Conservation (phyloP, 768 basidiomycete species). For the Nidularia sp. region DNA sequence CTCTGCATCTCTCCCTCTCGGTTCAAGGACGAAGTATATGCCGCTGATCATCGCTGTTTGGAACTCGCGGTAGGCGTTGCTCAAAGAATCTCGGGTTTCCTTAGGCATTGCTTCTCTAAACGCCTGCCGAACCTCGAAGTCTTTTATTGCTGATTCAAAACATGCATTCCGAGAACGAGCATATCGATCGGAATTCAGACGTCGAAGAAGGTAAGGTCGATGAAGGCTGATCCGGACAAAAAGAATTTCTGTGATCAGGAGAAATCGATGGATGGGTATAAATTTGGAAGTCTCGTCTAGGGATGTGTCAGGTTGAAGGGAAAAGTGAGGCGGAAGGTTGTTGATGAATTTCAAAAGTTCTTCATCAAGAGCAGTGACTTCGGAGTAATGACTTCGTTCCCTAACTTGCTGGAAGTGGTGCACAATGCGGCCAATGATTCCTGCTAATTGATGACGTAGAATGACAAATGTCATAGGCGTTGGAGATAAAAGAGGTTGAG, state of each 20-base stretch:
- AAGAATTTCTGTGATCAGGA: slow-evolving; percentile 85
- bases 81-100: slow-evolving; percentile 65
- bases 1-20: slow-evolving; percentile 61
- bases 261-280: slow-evolving; percentile 81
- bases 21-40: slow-evolving; percentile 80
- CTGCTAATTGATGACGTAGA: slow-evolving; percentile 75
- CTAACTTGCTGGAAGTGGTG: slow-evolving; percentile 90
- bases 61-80: slow-evolving; percentile 84
- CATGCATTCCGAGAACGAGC: slow-evolving; percentile 79
- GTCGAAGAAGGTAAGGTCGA: slow-evolving; percentile 83
- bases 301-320: slow-evolving; percentile 71
- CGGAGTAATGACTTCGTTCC: slow-evolving; percentile 74
- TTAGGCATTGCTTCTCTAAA: slow-evolving; percentile 60
- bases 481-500: slow-evolving; percentile 61
- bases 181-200: slow-evolving; percentile 76
- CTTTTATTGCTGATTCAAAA: slow-evolving; percentile 86
- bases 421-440: slow-evolving; percentile 85
- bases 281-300: slow-evolving; percentile 63
- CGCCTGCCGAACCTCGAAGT: slow-evolving; percentile 73
- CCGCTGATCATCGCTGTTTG: slow-evolving; percentile 89
- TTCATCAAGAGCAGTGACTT: slow-evolving; percentile 79
- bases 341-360: slow-evolving; percentile 76
- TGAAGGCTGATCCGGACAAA: slow-evolving; percentile 83
- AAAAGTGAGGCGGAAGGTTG: slow-evolving; percentile 74
- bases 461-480: slow-evolving; percentile 88